phyloP scores from a whole-genome alignment of 371 early-diverging fungal genomes.

The Mortierella sp. region DNA sequence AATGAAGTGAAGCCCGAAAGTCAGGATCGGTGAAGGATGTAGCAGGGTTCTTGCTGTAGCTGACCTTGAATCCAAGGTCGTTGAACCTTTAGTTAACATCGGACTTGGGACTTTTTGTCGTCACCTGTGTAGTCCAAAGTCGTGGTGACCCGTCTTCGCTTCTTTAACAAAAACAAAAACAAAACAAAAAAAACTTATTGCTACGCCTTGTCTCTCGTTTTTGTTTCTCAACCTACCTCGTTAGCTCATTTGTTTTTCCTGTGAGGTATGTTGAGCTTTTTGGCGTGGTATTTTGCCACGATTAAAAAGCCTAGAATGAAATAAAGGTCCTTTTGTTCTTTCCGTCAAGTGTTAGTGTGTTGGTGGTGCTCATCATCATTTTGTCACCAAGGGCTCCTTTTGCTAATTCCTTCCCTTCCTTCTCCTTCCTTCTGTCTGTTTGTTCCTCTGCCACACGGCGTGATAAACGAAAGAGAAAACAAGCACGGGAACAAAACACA shows the following conservation, averaged over 20 bases:
- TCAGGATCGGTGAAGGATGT: not conserved
- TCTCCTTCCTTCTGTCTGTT: not conserved
- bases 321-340: not conserved
- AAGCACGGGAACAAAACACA: not conserved
- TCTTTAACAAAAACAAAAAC: not conserved
- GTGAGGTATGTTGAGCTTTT: not conserved
- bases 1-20: not conserved
- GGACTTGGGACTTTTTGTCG: conserved; percentile 5
- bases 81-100: not conserved
- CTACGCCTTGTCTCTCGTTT: conserved; percentile 1
- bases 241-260: not conserved
- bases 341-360: not conserved
- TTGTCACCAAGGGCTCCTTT: not conserved
- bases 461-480: not conserved
- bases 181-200: not conserved
- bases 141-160: not conserved
- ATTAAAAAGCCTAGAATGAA: not conserved
- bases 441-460: too few relatives aligned
- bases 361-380: not conserved
- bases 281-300: not conserved
- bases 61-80: not conserved
- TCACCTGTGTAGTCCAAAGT: not conserved
- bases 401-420: not conserved
- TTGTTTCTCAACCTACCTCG: not conserved
- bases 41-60: too few relatives aligned